Percentiles rank a stretch among this genome's conserved stretches.
These are phyloP conservation scores for Bruguiera gymnorhiza DNA, from an alignment of 345 rosid genomes.

Conservation along the genomic window DNA sequence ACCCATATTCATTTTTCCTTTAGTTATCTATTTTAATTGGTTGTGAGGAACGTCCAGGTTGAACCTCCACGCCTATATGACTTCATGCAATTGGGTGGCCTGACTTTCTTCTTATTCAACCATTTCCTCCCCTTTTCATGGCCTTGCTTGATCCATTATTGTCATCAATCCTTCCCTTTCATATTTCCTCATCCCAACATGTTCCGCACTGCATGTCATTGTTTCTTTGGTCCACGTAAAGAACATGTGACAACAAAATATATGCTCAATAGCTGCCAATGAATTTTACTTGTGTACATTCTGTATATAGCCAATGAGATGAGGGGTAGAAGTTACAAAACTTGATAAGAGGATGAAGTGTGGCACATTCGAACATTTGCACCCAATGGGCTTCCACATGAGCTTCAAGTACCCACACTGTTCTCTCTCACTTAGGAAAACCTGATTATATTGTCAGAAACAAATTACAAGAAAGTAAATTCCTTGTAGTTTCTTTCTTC, in stretches of 20 bases:
- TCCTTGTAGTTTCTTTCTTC: too few relatives aligned
- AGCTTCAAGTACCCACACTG: too few relatives aligned
- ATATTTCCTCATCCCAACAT: constrained; percentile 10
- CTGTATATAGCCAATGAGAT: background rate
- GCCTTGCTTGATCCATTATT: constrained; percentile 3
- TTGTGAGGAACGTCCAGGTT: background rate
- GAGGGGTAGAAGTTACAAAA: background rate
- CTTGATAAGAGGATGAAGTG: constrained; percentile 1
- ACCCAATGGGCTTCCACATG: too few relatives aligned
- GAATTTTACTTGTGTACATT: background rate
- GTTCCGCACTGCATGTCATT: background rate
- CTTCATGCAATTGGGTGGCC: constrained; percentile 17
- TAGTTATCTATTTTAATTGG: constrained; percentile 9
- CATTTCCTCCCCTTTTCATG: constrained; percentile 17
- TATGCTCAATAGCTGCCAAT: background rate
- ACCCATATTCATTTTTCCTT: background rate
- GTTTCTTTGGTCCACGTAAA: background rate
- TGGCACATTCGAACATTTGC: background rate
- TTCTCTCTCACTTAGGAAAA: too few relatives aligned
- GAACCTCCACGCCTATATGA: constrained; percentile 1
- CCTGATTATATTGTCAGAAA: too few relatives aligned
- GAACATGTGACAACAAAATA: background rate
- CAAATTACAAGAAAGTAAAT: too few relatives aligned
- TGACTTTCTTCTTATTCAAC: constrained; percentile 35
- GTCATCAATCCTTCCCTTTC: background rate